Percentiles rank a stretch among this genome's conserved stretches.
Evolutionary conservation across 352 stramenopile genomes (phyloP).

Genomic region (Blastocystis sp.): DNA sequence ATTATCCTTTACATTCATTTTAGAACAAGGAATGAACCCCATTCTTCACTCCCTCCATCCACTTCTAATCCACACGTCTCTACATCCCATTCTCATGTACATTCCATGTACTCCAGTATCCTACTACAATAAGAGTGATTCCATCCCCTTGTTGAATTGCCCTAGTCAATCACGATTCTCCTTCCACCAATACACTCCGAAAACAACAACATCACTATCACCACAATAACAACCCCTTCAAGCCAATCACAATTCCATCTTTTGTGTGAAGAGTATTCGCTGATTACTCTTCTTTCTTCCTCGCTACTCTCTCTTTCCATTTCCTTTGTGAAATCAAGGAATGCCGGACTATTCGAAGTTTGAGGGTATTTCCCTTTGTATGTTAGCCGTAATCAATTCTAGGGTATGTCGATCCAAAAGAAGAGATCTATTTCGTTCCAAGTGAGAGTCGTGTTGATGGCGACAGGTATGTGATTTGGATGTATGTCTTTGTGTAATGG

Average conservation of each 20-base stretch:
- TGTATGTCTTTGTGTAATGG: neutral
- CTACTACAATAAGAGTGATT: too few relatives aligned
- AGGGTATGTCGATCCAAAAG: constrained; percentile 43
- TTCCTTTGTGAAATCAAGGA: neutral
- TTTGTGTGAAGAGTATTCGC: neutral
- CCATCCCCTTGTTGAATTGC: too few relatives aligned
- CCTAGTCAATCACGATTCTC: too few relatives aligned
- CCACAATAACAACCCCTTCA: too few relatives aligned
- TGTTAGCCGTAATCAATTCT: neutral
- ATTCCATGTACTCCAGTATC: too few relatives aligned
- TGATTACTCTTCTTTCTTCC: neutral
- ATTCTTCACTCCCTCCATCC: too few relatives aligned
- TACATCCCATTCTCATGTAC: too few relatives aligned
- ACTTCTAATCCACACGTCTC: too few relatives aligned
- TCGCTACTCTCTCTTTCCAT: neutral
- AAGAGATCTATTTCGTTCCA: constrained; percentile 26
- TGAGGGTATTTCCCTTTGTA: neutral
- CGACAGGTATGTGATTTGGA: neutral
- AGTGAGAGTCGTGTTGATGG: constrained; percentile 27
- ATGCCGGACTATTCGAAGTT: neutral
- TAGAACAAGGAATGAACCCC: too few relatives aligned
- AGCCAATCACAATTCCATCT: neutral
- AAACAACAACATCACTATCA: too few relatives aligned
- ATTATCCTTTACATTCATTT: too few relatives aligned
- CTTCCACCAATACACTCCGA: too few relatives aligned